These are phyloP conservation scores for Suillus occidentalis DNA, from an alignment of 768 basidiomycete genomes.

Conservation along the genomic window DNA sequence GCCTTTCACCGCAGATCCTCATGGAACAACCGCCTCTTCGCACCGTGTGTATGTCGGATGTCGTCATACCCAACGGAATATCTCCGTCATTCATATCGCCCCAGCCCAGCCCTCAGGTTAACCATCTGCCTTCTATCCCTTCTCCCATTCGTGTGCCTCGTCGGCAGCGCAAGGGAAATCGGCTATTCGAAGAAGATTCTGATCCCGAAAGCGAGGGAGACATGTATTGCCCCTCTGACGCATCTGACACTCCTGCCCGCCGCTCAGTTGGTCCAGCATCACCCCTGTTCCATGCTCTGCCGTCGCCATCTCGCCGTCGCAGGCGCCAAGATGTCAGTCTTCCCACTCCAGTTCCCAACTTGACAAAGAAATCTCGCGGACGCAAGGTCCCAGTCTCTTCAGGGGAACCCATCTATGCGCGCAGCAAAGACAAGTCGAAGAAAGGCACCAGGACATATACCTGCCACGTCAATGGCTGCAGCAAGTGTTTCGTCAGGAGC, in stretches of 20 bases:
- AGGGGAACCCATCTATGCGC: slow-evolving; percentile 21
- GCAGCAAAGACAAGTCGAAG: slow-evolving; percentile 33
- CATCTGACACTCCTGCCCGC: slow-evolving; percentile 10
- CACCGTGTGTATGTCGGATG: slow-evolving; percentile 27
- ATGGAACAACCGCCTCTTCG: slow-evolving; percentile 10
- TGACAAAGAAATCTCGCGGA: slow-evolving; percentile 51
- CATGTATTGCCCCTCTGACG: slow-evolving; percentile 22
- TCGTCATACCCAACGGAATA: slow-evolving; percentile 10
- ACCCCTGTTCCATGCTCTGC: background rate
- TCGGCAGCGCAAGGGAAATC: background rate
- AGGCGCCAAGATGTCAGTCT: slow-evolving; percentile 29
- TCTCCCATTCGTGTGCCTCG: background rate
- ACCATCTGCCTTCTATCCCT: background rate
- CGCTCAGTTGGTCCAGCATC: slow-evolving; percentile 10
- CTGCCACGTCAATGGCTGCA: slow-evolving; percentile 71
- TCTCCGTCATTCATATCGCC: background rate
- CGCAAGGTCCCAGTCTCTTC: slow-evolving; percentile 46
- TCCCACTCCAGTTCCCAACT: slow-evolving; percentile 47
- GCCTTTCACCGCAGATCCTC: background rate
- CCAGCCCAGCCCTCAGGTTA: background rate
- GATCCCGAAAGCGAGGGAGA: slow-evolving; percentile 24
- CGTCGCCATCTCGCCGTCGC: slow-evolving; percentile 19
- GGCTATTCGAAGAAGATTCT: slow-evolving; percentile 5
- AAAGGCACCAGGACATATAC: slow-evolving; percentile 49
- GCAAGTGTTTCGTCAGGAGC: slow-evolving; percentile 75